Conservation (phyloP, 441 rosid genomes). For the Pelargonium fulgidum region DNA sequence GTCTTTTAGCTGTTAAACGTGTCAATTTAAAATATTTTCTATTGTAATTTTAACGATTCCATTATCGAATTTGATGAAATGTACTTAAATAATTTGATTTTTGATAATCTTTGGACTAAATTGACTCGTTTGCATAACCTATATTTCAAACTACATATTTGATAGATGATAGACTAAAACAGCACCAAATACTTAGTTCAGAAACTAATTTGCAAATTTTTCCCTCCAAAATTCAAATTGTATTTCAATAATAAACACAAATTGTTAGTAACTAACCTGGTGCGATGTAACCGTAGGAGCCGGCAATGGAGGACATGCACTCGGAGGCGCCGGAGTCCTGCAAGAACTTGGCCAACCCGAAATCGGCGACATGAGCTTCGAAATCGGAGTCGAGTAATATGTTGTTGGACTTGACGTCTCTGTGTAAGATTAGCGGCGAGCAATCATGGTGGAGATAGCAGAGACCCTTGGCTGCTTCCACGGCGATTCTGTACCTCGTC, state of each 20-base stretch:
- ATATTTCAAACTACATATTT: too few species aligned
- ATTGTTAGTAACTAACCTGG: conserved; percentile 42
- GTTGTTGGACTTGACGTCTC: conserved; percentile 92
- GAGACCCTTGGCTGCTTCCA: conserved; percentile 91
- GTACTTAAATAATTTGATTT: too few species aligned
- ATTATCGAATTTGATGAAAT: too few species aligned
- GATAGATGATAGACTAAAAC: too few species aligned
- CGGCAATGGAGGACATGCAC: conserved; percentile 98
- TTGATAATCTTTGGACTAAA: too few species aligned
- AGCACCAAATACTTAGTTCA: too few species aligned
- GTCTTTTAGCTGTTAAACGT: too few species aligned
- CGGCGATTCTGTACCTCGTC: conserved; percentile 83
- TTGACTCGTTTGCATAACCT: too few species aligned
- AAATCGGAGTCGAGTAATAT: conserved; percentile 75
- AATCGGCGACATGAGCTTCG: conserved; percentile 97
- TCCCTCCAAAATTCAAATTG: conserved; percentile 1
- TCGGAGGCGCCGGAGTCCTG: conserved; percentile 94
- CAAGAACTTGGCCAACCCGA: conserved; percentile 90
- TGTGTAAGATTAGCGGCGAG: conserved; percentile 82
- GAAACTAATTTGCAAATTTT: background rate
- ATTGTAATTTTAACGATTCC: too few species aligned
- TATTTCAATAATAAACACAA: too few species aligned
- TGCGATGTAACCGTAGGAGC: conserved; percentile 93
- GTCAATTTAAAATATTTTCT: too few species aligned
- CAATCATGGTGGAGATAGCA: conserved; percentile 98